phyloP scores from a whole-genome alignment of 805 yeast genomes.

The Hanseniaspora thailandica region DNA sequence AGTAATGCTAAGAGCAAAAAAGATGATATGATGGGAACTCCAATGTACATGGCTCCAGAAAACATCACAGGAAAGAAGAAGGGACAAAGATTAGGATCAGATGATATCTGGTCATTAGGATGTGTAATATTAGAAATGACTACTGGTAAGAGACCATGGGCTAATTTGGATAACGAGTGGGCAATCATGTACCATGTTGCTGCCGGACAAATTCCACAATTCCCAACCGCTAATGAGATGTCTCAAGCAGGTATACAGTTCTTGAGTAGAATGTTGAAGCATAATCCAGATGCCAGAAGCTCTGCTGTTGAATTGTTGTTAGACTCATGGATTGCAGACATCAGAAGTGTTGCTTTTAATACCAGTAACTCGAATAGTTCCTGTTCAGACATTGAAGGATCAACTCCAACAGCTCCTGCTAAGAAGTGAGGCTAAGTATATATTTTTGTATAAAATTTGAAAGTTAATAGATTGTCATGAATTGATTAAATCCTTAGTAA shows the following conservation, averaged over 20 bases:
- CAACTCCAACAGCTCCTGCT: background rate
- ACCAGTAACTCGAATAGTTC: slow-evolving; percentile 26
- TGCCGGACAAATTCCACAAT: slow-evolving; percentile 79
- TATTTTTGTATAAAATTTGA: background rate
- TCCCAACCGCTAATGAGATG: slow-evolving; percentile 70
- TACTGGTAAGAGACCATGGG: slow-evolving; percentile 94
- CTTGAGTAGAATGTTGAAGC: slow-evolving; percentile 62
- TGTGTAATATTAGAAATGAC: slow-evolving; percentile 95
- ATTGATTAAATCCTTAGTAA: background rate
- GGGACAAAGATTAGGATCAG: slow-evolving; percentile 32
- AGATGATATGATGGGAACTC: slow-evolving; percentile 64
- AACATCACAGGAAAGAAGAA: slow-evolving; percentile 65
- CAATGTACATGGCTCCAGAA: slow-evolving; percentile 99
- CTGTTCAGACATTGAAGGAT: slow-evolving; percentile 3
- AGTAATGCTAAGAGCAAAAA: slow-evolving; percentile 21
- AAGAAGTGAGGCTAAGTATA: background rate
- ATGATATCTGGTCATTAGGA: slow-evolving; percentile 93
- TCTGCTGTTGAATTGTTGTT: slow-evolving; percentile 72
- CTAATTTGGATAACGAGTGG: slow-evolving; percentile 91
- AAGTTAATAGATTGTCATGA: background rate
- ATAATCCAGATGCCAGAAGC: slow-evolving; percentile 69
- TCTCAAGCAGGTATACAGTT: slow-evolving; percentile 63
- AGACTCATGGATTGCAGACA: slow-evolving; percentile 81
- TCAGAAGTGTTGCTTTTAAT: slow-evolving; percentile 58
- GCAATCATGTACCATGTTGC: slow-evolving; percentile 98